A percentile compares a stretch with the other conserved stretches of the same genome.
phyloP scores from a whole-genome alignment of 1,139 yeast genomes.

The Yamadazyma taylorii region DNA sequence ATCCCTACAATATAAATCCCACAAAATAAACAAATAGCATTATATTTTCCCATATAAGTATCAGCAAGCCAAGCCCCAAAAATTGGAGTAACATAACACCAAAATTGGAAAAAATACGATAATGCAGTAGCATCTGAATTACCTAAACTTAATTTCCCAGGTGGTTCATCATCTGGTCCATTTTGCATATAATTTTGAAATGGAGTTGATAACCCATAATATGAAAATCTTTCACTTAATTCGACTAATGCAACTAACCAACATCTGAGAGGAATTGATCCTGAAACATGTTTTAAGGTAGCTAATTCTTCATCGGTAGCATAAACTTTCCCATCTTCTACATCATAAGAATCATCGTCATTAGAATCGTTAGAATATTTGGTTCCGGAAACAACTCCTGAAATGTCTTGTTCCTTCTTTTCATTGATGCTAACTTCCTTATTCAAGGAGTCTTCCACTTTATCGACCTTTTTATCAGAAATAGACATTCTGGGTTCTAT shows the following conservation, averaged over 20 bases:
- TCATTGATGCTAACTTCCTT: constrained; percentile 1
- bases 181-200: constrained; percentile 78
- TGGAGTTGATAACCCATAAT: constrained; percentile 75
- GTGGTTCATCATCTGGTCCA: constrained; percentile 43
- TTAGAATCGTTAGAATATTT: constrained; percentile 3
- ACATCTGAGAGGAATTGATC: constrained; percentile 44
- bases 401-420: constrained; percentile 3
- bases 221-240: constrained; percentile 81
- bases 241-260: constrained; percentile 80
- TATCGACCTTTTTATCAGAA: constrained; percentile 1
- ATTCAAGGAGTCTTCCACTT: background rate
- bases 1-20: constrained; percentile 63
- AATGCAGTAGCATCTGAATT: constrained; percentile 71
- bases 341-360: constrained; percentile 12
- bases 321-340: constrained; percentile 23
- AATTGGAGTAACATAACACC: constrained; percentile 82
- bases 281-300: constrained; percentile 43
- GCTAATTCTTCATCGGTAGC: constrained; percentile 43
- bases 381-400: constrained; percentile 3
- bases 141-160: constrained; percentile 65
- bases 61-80: constrained; percentile 79
- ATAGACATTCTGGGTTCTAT: constrained; percentile 1
- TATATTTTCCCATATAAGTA: constrained; percentile 70
- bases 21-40: constrained; percentile 63
- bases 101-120: constrained; percentile 74